Base-by-base conservation (phyloP, 306 rosid genomes). In the Cyamopsis tetragonoloba region DNA sequence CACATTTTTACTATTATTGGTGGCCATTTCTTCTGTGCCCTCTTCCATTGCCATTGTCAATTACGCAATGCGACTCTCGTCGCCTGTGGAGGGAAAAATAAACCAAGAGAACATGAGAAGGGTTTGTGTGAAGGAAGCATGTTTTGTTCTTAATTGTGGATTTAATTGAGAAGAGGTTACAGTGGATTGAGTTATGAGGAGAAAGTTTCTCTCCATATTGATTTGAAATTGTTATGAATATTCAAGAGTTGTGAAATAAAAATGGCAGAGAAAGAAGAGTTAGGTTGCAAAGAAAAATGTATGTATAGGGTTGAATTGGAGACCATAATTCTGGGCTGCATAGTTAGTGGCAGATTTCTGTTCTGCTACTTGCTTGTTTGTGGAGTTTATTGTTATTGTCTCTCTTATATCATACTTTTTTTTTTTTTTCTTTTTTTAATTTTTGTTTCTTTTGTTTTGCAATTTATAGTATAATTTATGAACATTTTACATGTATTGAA, bases 231-330 rank as follows among this genome's bases (percentile, higher is more conserved):
- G 88, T 86, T 87, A 89, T 82, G 92, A 80, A 84, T 85, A 77
- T 81, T 86, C 82, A 28, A n/a, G 77, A 85, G 87, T 87, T 79
- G 96, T 82, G 95, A 81, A 89, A 83, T 79, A 87, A 89, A 86
- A 79, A 74, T 84, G 88, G 92, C 90, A 80, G 87, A 86, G 84
- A 83, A 81, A 88, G 86, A 78, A 71, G n/a, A n/a, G n/a, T n/a
- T 84, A 86, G 89, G 86, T 89, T 83, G 85, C 95, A 84, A 88
- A 81, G 86, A 79, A 73, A 66, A 41, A 30, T 87, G 85, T 84
- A 87, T 92, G 91, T 87, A 89, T 87, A 85, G 96, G 85, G 87
- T 83, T 85, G 82, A 78, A 85, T 76, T 85, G 85, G 87, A 84
- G 88, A 79, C 83, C 83, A 81, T 81, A 75, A 79, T 84, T 85